Evolutionary conservation across 2,329 filamentous ascomycete species (phyloP).

Genomic region (Chlorencoelia australis): DNA sequence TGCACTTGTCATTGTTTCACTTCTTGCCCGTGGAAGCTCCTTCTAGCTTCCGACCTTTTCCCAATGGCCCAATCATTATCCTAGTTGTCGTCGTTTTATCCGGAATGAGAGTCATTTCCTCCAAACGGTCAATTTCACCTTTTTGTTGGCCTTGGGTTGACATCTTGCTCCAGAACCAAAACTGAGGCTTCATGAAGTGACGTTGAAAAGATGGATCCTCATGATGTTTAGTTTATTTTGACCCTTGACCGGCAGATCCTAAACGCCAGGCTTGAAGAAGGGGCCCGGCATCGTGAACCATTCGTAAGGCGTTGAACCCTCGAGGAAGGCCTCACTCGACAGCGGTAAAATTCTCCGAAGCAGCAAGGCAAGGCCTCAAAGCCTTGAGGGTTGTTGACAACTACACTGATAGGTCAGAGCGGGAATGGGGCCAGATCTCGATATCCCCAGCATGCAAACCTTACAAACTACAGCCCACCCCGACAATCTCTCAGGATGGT

Average conservation of each 20-base stretch:
- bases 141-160: too few relatives aligned
- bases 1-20: conserved; percentile 1
- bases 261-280: conserved; percentile 8
- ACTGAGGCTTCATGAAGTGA: too few relatives aligned
- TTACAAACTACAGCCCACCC: too few relatives aligned
- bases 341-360: conserved; percentile 21
- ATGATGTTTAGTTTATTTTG: conserved; percentile 10
- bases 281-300: conserved; percentile 21
- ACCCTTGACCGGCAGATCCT: conserved; percentile 23
- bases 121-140: too few relatives aligned
- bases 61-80: conserved; percentile 5
- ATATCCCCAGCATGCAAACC: too few relatives aligned
- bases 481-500: too few relatives aligned
- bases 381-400: conserved; percentile 18
- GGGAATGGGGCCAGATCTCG: conserved; percentile 12
- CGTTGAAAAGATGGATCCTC: conserved; percentile 8
- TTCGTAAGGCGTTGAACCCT: conserved; percentile 19
- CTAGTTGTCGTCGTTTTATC: conserved; percentile 4
- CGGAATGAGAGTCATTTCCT: background rate
- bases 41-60: conserved; percentile 4
- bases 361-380: too few relatives aligned
- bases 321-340: conserved; percentile 20
- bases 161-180: too few relatives aligned
- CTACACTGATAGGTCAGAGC: conserved; percentile 17
- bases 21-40: conserved; percentile 4